Evolutionary conservation across 1,139 yeast genomes (phyloP).

Genomic region (Diutina mesorugosa): DNA sequence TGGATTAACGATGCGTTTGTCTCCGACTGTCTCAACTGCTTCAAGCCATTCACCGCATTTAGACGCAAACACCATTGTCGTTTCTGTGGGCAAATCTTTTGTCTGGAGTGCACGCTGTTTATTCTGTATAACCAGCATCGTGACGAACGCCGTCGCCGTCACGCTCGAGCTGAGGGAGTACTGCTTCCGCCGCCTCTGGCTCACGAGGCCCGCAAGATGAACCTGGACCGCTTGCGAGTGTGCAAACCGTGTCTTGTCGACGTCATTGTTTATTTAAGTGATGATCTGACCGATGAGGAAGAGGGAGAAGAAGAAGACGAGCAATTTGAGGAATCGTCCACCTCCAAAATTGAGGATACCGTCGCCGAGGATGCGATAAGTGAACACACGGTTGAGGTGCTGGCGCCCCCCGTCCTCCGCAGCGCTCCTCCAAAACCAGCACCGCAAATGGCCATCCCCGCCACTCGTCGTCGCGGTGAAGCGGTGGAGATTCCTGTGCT

Average conservation of each 20-base stretch:
- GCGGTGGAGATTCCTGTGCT: conserved; percentile 57
- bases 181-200: neutral
- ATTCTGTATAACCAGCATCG: conserved; percentile 64
- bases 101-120: conserved; percentile 73
- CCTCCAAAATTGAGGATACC: neutral
- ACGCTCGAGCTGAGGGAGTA: neutral
- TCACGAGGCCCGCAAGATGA: conserved; percentile 11
- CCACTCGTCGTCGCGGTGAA: conserved; percentile 59
- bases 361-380: neutral
- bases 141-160: conserved; percentile 17
- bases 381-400: neutral
- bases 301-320: neutral
- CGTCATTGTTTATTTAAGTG: conserved; percentile 54
- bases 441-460: conserved; percentile 73
- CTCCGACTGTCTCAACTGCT: conserved; percentile 68
- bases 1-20: conserved; percentile 93
- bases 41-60: conserved; percentile 61
- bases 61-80: conserved; percentile 91
- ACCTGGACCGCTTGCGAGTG: conserved; percentile 62
- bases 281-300: conserved; percentile 20
- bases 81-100: conserved; percentile 91
- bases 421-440: conserved; percentile 33
- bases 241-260: conserved; percentile 70
- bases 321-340: too few relatives aligned
- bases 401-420: neutral